Evolutionary conservation across 2,329 filamentous ascomycete genomes (phyloP), one percentile per base, ranked within the genome.

Genomic region (Samsoniella hepiali): DNA sequence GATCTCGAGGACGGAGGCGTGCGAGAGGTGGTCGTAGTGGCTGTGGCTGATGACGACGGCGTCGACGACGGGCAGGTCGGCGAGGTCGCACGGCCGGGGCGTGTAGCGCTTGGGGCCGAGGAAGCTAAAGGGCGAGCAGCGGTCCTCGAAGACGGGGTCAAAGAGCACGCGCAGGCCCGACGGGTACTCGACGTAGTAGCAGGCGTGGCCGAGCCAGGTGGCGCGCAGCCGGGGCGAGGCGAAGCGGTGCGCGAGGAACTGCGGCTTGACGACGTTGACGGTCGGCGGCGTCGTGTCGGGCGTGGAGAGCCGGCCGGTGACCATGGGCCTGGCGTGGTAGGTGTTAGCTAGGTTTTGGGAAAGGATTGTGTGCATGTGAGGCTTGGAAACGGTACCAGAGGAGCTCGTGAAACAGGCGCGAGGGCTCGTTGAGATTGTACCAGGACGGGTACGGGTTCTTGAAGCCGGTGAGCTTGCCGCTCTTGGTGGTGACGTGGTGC

Each of bases 141-240:
- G 87, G 66, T 92, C 87, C 73, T 94, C 91, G 68, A 97, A 96
- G 40, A 97, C 93, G 1, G 94, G 94, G 72, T 97, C 94, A 74
- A 97, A 97, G 3, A 98, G 84, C 3, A 96, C 91, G 62, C 94
- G 88, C 60, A 98, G 81, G 1, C 94, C 94, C 15, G 85, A 84
- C 1, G 93, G 92, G 70, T 93, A 97, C 75, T 97, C 94, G 69
- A 96, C 86, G 71, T 91, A 93, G 79, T 93, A 97, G 79, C 93
- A 97, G 3, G 94, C 93, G 75, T 98, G 94, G 42, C 94, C 94
- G 2, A 98, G 86, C 94, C 94, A 97, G 47, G 94, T 98, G 40
- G 93, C 91, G 61, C 93, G 87, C 31, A 98, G 82, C 47, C 84
- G 81, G 22, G 75, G 70, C 13, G 77, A 77, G 13, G 83, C 84